Conservation (phyloP, 2,329 filamentous ascomycete species). For the Colletotrichum magnum region DNA sequence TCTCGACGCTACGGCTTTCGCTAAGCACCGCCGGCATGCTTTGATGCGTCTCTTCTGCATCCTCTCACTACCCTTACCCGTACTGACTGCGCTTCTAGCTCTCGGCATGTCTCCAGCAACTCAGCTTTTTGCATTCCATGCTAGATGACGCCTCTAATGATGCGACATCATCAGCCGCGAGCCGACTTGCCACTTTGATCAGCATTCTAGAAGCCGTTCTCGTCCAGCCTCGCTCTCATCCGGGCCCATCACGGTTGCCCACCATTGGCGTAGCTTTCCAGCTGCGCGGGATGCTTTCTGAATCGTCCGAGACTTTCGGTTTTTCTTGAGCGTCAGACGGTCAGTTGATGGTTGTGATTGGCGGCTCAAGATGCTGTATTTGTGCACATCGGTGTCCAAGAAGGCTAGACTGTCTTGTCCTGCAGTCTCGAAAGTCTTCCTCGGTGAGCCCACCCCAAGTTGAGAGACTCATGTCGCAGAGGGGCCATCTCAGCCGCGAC, state of each 20-base stretch:
- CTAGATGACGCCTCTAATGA: background rate
- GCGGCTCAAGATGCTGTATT: background rate
- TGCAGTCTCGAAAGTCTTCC: background rate
- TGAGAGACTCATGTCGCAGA: background rate
- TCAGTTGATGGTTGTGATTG: background rate
- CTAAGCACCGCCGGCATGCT: background rate
- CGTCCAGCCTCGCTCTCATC: background rate
- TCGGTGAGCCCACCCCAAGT: background rate
- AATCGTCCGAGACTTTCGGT: no score
- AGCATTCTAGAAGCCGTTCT: background rate
- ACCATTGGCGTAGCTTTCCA: background rate
- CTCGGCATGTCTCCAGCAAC: background rate
- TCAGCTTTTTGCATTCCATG: background rate
- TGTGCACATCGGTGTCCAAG: background rate
- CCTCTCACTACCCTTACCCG: background rate
- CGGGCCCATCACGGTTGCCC: background rate
- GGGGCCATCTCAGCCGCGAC: no score
- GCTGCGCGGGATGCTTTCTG: background rate
- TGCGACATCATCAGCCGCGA: background rate
- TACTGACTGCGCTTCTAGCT: no score
- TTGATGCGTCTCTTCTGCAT: background rate
- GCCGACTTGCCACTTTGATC: background rate
- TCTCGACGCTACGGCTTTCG: background rate
- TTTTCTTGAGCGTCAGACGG: no score
- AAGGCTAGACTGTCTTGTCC: conserved; percentile 10